A percentile compares a stretch with the other conserved stretches of the same genome.
Conservation (phyloP, 352 stramenopile genomes). For the Phytophthora pini region DNA sequence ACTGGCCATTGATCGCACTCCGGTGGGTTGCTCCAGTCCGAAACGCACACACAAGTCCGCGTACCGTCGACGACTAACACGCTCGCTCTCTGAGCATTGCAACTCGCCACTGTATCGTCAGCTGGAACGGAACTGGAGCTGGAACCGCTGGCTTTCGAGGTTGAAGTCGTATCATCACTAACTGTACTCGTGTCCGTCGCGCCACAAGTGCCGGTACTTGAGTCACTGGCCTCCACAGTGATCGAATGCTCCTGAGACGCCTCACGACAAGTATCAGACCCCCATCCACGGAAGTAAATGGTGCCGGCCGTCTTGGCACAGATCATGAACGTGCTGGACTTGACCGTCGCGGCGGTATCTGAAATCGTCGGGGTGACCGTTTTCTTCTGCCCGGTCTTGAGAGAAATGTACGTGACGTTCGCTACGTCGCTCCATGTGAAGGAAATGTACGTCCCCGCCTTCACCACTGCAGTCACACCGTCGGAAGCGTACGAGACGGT, state of each 20-base stretch:
- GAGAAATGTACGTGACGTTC: slow-evolving; percentile 71
- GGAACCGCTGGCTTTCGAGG: not conserved
- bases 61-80: slow-evolving; percentile 45
- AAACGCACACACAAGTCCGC: slow-evolving; percentile 57
- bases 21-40: slow-evolving; percentile 66
- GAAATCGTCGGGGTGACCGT: too few species aligned
- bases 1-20: slow-evolving; percentile 56
- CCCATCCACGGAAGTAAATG: slow-evolving; percentile 71
- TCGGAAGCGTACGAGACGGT: slow-evolving; percentile 47
- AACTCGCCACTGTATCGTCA: slow-evolving; percentile 42
- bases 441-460: slow-evolving; percentile 57
- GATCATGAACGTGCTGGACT: slow-evolving; percentile 60
- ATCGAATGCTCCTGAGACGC: slow-evolving; percentile 58
- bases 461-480: slow-evolving; percentile 59
- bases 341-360: not conserved
- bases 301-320: slow-evolving; percentile 59
- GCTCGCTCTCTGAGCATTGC: slow-evolving; percentile 60
- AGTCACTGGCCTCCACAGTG: slow-evolving; percentile 47
- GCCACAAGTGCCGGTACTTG: slow-evolving; percentile 27
- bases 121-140: slow-evolving; percentile 22
- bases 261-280: slow-evolving; percentile 55
- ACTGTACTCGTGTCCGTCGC: not conserved
- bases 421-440: slow-evolving; percentile 52
- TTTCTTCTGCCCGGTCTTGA: slow-evolving; percentile 73
- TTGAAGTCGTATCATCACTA: slow-evolving; percentile 1